Base-by-base conservation (phyloP, 768 basidiomycete species). In the Mrakia hoshinonis region DNA sequence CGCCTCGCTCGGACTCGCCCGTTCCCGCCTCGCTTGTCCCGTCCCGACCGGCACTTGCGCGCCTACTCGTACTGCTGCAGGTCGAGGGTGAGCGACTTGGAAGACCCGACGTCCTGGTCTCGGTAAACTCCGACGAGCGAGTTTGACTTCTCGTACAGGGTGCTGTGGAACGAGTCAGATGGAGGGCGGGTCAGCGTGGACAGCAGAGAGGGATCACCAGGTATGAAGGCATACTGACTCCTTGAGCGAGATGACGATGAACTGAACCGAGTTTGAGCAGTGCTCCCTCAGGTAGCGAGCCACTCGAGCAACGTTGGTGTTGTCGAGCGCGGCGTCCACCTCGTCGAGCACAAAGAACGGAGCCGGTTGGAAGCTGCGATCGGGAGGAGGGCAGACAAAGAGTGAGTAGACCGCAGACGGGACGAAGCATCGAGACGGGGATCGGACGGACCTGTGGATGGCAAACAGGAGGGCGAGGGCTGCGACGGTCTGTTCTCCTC, bases 341-440 rank as follows among this genome's bases (percentile, higher is more conserved):
- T 98, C 95, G 77, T 98, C 95, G n/a, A 98, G 83, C 18, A 97
- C 95, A 78, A 98, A 97, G 83, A 97, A 97, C 0, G 94, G 95
- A 3, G 94, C 90, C 0, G 94, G 95, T 78, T 94, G 93, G 78
- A 91, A 97, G 75, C 94, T 94, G 49, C 3, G 49, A 11, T 34
- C 3, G 4, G 29, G 12, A 10, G 49, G 29, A 13, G 24, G 1
- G 24, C 62, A 29, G 34, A 71, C 24, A 60, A n/a, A n/a, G n/a
- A 36, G 48, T 26, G 51, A 43, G 51, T 38, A 38, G 31, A 4
- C 20, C 31, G 13, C 58, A 20, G 58, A 6, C 12, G 4, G 4
- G 34, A n/a, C 4, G n/a, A 46, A 20, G n/a, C 26, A 34, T 34
- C 6, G 11, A 20, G 26, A 29, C n/a, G 34, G 47, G 31, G 1